phyloP scores from a whole-genome alignment of 1,139 yeast genomes.

The Hyphopichia wangnamkhiaoensis region DNA sequence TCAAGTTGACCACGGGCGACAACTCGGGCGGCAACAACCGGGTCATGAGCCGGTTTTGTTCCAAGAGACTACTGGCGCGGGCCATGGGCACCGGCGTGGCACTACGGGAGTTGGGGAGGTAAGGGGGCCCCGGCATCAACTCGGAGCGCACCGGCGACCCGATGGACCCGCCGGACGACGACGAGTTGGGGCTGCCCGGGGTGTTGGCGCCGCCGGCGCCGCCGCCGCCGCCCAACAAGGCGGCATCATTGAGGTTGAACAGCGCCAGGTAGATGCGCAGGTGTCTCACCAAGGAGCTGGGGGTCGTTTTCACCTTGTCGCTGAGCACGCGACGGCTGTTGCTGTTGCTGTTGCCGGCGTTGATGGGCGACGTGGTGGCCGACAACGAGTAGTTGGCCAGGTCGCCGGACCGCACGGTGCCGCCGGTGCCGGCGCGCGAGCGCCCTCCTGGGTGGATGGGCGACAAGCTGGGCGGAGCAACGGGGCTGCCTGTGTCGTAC shows the following conservation, averaged over 20 bases:
- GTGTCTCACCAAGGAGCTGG: conserved; percentile 42
- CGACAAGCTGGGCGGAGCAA: not conserved
- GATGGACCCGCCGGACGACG: conserved; percentile 10
- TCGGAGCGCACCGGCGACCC: not conserved
- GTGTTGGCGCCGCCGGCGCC: no score
- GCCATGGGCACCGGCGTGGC: not conserved
- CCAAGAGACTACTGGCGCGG: not conserved
- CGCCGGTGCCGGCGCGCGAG: conserved; percentile 4
- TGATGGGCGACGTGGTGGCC: conserved; percentile 5
- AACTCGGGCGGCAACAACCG: conserved; percentile 40
- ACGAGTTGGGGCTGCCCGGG: not conserved
- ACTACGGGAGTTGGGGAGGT: conserved; percentile 3
- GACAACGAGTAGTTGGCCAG: not conserved
- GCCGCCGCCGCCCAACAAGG: no score
- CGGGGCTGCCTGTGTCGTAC: no score
- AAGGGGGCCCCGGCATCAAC: no score
- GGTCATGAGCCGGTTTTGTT: conserved; percentile 23
- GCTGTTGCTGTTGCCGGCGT: no score
- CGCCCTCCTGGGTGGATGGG: not conserved
- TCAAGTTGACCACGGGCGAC: conserved; percentile 42
- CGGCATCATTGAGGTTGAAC: not conserved
- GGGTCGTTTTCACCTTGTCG: conserved; percentile 35
- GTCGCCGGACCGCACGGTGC: conserved; percentile 1
- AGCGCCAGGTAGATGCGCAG: conserved; percentile 30
- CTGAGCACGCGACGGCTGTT: conserved; percentile 23